These are phyloP conservation scores for Chaetomium sp. DNA, from an alignment of 2,329 filamentous ascomycete species.

Conservation along the genomic window DNA sequence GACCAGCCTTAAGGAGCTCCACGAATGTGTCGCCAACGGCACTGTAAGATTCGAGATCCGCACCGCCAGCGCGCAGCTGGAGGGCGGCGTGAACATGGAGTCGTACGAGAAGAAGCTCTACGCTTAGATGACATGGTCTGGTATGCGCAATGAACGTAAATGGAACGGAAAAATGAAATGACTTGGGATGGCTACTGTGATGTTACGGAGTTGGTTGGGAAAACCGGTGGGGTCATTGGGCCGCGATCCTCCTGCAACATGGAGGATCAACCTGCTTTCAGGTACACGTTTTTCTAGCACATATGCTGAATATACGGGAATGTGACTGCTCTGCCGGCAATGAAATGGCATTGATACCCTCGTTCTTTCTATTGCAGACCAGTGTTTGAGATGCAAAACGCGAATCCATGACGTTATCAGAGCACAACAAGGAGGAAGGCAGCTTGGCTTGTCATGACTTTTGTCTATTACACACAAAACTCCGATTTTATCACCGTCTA, in stretches of 20 bases:
- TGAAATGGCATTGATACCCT: neutral
- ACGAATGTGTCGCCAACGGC: conserved; percentile 72
- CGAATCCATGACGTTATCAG: neutral
- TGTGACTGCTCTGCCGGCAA: neutral
- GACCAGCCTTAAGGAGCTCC: conserved; percentile 75
- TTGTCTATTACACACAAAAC: conserved; percentile 4
- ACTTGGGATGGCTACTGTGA: conserved; percentile 20
- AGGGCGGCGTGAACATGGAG: conserved; percentile 98
- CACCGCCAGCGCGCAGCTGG: conserved; percentile 90
- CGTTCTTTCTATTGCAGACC: neutral
- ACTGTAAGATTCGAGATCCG: conserved; percentile 89
- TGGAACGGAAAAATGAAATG: conserved; percentile 15
- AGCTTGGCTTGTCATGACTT: neutral
- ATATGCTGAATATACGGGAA: conserved; percentile 4
- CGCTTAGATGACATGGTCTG: conserved; percentile 56
- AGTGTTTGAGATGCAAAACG: neutral
- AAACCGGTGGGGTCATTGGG: conserved; percentile 13
- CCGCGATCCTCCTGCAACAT: conserved; percentile 14
- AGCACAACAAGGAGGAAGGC: neutral
- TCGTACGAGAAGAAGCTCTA: conserved; percentile 99
- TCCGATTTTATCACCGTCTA: conserved; percentile 1
- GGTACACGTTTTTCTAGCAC: neutral
- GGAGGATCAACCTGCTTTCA: conserved; percentile 10
- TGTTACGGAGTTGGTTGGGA: conserved; percentile 27
- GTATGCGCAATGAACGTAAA: conserved; percentile 18